Evolutionary conservation across 192 early-diverging fungal genomes (phyloP).

Genomic region (Podila epicladia): DNA sequence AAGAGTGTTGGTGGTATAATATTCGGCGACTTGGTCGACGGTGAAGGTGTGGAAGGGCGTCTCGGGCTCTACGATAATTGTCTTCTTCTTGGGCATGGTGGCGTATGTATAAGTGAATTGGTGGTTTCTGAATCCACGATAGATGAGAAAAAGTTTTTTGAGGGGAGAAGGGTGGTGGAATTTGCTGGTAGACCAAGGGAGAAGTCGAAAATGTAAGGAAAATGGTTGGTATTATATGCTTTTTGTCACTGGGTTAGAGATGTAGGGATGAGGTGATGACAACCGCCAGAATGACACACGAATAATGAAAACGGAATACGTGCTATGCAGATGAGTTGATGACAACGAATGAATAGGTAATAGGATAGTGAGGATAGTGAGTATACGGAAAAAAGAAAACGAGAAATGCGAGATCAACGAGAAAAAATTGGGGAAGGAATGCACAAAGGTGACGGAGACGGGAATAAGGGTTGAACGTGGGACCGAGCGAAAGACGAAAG

Average conservation of each 20-base stretch:
- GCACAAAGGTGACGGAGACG: slow-evolving; percentile 40
- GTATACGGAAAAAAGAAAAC: background rate
- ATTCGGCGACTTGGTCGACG: slow-evolving; percentile 8
- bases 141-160: background rate
- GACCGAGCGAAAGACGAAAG: background rate
- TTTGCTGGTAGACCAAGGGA: too few species aligned
- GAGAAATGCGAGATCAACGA: background rate
- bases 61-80: slow-evolving; percentile 2
- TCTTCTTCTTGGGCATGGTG: slow-evolving; percentile 12
- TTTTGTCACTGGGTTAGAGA: background rate
- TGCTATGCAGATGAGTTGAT: background rate
- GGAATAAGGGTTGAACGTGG: background rate
- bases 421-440: slow-evolving; percentile 75
- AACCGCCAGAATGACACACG: too few species aligned
- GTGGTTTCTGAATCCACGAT: too few species aligned
- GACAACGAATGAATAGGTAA: background rate
- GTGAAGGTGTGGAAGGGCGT: slow-evolving; percentile 21
- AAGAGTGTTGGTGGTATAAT: slow-evolving; percentile 10
- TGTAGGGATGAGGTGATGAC: background rate
- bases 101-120: too few species aligned
- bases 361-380: background rate
- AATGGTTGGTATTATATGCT: background rate
- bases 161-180: too few species aligned
- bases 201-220: too few species aligned
- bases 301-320: background rate